Base-by-base conservation (phyloP, 768 basidiomycete genomes). In the Calocybe indica region DNA sequence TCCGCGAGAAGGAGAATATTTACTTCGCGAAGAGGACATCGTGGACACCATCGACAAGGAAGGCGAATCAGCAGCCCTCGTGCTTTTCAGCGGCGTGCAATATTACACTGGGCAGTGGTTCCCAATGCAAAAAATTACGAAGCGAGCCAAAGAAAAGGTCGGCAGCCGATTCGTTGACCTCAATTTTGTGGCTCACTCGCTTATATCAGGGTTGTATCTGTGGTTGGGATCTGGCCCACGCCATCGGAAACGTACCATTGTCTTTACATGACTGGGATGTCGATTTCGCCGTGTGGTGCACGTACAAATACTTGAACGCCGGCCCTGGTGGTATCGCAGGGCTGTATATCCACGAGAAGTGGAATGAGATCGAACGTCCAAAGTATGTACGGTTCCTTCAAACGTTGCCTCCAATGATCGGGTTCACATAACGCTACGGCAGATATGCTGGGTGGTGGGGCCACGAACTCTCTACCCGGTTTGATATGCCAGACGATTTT, bases 371-470 rank as follows among this genome's bases (percentile, higher is more conserved):
- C 37, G 67, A 79, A 58, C 60, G 67, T 47, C 86, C 88, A 43
- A 85, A 78, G 88, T 88, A 62, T 63, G 74, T 65, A 48, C 39
- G 40, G 37, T 54, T 45, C 44, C 43, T 46, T 50, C 49, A 4
- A 22, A 22, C 22, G 22, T 22, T 22, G 22, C 22, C 22, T 22
- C 4, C 4, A 4, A 22, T 22, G 22, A 22, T 22, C 22, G 4
- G 22, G 22, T 22, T 22, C 22, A 22, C 22, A 22, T 22, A 22
- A 22, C 22, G 22, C 22, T 22, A 22, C 22, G 22, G 6, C 47
- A 96, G 96, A 60, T 82, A 82, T 51, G 84, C 92, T 36, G 96
- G 96, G 39, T 99, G 96, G 96, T 99, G 95, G 95, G 96, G 96
- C 39, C 93, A 97, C 63, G 82, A 92, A 57, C 75, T 83, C 29